A percentile compares a stretch with the other conserved stretches of the same genome.
Conservation (phyloP, 345 rosid genomes). For the Lepidium didymum region DNA sequence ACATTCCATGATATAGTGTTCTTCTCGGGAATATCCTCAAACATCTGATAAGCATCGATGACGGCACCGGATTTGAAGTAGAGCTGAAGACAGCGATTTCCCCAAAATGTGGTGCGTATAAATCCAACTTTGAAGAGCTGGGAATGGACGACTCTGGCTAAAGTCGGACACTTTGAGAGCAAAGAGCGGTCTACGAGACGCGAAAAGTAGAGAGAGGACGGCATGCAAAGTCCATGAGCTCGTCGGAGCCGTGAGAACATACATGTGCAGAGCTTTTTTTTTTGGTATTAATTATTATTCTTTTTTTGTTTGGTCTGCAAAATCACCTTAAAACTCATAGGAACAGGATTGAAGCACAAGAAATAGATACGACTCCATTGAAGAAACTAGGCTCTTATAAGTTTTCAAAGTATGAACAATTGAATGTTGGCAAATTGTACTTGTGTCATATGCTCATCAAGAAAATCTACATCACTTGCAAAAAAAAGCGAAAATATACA, state of each 20-base stretch:
- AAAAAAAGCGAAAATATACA: constrained; percentile 24
- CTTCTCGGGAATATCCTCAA: constrained; percentile 40
- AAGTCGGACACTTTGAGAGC: constrained; percentile 27
- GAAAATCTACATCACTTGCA: constrained; percentile 30
- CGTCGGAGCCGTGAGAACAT: constrained; percentile 30
- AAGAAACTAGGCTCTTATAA: constrained; percentile 1
- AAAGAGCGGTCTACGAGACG: constrained; percentile 44
- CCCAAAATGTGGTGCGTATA: constrained; percentile 42
- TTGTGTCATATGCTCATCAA: constrained; percentile 35
- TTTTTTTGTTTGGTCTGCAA: no score
- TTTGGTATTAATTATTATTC: background rate
- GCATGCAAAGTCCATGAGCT: constrained; percentile 29
- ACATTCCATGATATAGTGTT: constrained; percentile 64
- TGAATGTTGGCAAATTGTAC: constrained; percentile 17
- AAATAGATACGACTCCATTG: no score
- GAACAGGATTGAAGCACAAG: no score
- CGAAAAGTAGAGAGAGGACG: constrained; percentile 31
- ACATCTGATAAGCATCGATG: constrained; percentile 33
- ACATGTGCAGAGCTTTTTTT: constrained; percentile 1
- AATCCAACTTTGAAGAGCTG: constrained; percentile 52
- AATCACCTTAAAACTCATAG: no score
- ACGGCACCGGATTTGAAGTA: constrained; percentile 41
- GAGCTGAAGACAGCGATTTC: constrained; percentile 61
- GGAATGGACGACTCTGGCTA: constrained; percentile 42
- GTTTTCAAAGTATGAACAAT: constrained; percentile 4